These are phyloP conservation scores for Chrysoporthe puriensis DNA, from an alignment of 2,329 filamentous ascomycete species.

Conservation along the genomic window DNA sequence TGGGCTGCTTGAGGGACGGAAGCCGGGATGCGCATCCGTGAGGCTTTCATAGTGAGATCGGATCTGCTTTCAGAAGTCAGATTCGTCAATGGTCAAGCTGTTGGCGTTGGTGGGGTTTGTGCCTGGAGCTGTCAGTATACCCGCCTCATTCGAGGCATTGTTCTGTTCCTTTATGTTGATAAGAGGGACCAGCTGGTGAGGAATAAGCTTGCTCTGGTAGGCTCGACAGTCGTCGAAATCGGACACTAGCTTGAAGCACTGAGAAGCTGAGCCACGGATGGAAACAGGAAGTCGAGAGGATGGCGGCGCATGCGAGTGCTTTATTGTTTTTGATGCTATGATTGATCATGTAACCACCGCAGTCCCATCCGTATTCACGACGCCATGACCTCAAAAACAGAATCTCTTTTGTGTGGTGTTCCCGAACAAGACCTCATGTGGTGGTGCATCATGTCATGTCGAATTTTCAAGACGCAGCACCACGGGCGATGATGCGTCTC, in stretches of 20 bases:
- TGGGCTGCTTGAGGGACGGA: neutral
- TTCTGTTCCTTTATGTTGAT: neutral
- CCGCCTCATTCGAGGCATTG: slow-evolving; percentile 24
- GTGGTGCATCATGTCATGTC: slow-evolving; percentile 21
- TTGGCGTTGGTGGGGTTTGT: neutral
- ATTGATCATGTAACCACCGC: slow-evolving; percentile 19
- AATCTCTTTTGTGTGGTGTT: slow-evolving; percentile 18
- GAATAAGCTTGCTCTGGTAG: neutral
- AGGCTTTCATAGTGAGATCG: neutral
- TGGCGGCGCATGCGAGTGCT: slow-evolving; percentile 26
- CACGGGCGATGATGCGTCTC: slow-evolving; percentile 19
- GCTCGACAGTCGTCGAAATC: slow-evolving; percentile 8
- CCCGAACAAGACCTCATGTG: slow-evolving; percentile 24
- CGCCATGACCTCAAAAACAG: slow-evolving; percentile 26
- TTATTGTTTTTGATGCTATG: slow-evolving; percentile 25
- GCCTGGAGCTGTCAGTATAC: slow-evolving; percentile 27
- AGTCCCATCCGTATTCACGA: slow-evolving; percentile 24
- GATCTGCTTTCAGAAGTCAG: neutral
- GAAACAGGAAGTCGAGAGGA: slow-evolving; percentile 7
- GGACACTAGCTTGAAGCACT: neutral
- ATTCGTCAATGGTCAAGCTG: neutral
- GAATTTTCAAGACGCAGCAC: slow-evolving; percentile 21
- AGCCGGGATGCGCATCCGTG: neutral
- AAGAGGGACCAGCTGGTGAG: slow-evolving; percentile 15
- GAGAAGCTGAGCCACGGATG: neutral